Evolutionary conservation across 495 filamentous ascomycete genomes (phyloP).

Genomic region (Xylaria scruposa): DNA sequence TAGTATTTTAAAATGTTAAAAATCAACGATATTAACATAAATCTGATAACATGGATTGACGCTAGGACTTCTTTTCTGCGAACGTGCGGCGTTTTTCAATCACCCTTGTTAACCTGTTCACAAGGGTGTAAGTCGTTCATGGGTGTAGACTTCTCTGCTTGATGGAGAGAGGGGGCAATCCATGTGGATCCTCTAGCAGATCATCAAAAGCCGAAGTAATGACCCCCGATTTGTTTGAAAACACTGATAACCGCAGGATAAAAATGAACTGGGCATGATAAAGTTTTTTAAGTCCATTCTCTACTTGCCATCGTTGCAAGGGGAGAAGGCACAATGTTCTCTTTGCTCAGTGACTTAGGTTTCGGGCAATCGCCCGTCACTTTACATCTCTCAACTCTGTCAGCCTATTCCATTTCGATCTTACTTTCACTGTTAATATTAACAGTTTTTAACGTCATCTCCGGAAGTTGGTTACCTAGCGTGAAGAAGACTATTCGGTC

Average conservation of each 20-base stretch:
- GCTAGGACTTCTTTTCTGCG: too few species aligned
- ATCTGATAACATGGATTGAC: too few species aligned
- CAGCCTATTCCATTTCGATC: background rate
- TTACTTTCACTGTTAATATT: slow-evolving; percentile 6
- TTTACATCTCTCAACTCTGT: slow-evolving; percentile 5
- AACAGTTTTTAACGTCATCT: background rate
- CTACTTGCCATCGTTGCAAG: background rate
- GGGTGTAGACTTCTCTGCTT: background rate
- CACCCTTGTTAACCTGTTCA: too few species aligned
- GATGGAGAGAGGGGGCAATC: background rate
- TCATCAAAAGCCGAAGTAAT: background rate
- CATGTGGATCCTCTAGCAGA: background rate
- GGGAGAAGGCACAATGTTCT: slow-evolving; percentile 6
- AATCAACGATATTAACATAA: too few species aligned
- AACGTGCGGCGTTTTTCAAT: too few species aligned
- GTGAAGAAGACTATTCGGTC: slow-evolving; percentile 6
- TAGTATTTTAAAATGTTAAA: too few species aligned
- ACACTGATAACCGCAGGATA: background rate
- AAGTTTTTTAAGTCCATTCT: background rate
- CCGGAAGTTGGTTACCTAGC: background rate
- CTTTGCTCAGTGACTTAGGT: background rate
- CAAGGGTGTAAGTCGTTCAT: background rate
- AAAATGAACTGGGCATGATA: background rate
- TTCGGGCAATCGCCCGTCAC: slow-evolving; percentile 1
- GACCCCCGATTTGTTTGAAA: background rate